phyloP scores from a whole-genome alignment of 257 asterid genomes.

The Petrea volubilis region DNA sequence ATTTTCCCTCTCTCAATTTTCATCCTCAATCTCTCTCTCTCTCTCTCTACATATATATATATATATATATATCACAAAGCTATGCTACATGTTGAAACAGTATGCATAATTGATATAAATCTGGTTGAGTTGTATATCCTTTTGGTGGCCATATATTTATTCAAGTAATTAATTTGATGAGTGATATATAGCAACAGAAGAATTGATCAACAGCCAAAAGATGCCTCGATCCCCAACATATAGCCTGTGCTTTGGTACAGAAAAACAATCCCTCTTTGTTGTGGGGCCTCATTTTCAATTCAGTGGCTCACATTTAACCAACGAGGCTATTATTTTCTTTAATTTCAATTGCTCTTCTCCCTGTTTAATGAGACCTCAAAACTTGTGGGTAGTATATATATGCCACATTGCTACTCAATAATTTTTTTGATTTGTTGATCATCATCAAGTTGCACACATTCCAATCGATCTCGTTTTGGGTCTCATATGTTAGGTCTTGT shows the following conservation, averaged over 20 bases:
- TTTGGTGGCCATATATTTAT: background rate
- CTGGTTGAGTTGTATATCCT: background rate
- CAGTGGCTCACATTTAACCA: conserved; percentile 22
- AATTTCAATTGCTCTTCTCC: too few relatives aligned
- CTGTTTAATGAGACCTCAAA: background rate
- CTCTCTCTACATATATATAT: background rate
- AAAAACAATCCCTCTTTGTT: background rate
- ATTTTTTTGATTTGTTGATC: too few relatives aligned
- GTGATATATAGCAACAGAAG: background rate
- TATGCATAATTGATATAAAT: background rate
- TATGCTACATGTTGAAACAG: conserved; percentile 17
- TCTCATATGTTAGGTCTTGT: too few relatives aligned
- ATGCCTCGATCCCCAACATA: background rate
- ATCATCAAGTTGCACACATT: too few relatives aligned
- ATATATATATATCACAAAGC: too few relatives aligned
- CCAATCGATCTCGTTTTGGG: too few relatives aligned
- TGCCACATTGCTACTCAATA: too few relatives aligned
- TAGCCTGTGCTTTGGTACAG: background rate
- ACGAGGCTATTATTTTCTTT: background rate
- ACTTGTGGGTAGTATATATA: too few relatives aligned
- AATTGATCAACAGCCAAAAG: background rate
- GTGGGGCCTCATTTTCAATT: background rate
- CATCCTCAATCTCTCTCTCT: too few relatives aligned
- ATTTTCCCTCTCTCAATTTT: too few relatives aligned
- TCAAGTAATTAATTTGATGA: background rate